These are phyloP conservation scores for Westerdykella ornata DNA, from an alignment of 2,329 filamentous ascomycete genomes.

Conservation along the genomic window DNA sequence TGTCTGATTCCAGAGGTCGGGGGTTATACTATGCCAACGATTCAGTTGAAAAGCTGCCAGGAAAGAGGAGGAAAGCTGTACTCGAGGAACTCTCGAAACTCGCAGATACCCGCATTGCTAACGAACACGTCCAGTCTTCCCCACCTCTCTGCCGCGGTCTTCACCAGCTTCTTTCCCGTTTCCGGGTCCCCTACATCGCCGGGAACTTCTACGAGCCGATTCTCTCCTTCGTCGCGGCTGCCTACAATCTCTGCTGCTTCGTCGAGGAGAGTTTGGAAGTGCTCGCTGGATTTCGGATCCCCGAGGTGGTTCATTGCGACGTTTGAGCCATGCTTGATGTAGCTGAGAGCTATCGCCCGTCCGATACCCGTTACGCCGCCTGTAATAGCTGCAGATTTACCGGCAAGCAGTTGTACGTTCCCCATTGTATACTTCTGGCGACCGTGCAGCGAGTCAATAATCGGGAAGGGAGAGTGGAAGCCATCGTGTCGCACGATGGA, in stretches of 20 bases:
- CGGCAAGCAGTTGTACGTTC: constrained; percentile 50
- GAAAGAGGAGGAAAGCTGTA: constrained; percentile 28
- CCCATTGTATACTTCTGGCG: constrained; percentile 2
- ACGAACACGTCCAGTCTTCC: constrained; percentile 62
- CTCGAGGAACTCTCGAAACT: constrained; percentile 80
- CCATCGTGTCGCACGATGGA: background rate
- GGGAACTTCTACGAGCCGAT: constrained; percentile 56
- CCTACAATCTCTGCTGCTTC: constrained; percentile 28
- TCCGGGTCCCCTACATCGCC: constrained; percentile 73
- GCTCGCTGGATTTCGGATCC: constrained; percentile 42
- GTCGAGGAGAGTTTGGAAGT: constrained; percentile 45
- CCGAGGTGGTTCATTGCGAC: constrained; percentile 77
- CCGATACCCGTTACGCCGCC: constrained; percentile 84
- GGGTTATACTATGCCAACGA: constrained; percentile 48
- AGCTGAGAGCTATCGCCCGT: constrained; percentile 74
- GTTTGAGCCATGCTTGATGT: constrained; percentile 67
- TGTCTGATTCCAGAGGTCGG: constrained; percentile 64
- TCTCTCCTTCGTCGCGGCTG: constrained; percentile 26
- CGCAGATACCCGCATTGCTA: constrained; percentile 81
- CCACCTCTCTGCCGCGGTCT: constrained; percentile 56
- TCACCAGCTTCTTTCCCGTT: constrained; percentile 63
- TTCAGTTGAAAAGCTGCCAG: background rate
- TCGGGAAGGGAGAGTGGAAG: background rate
- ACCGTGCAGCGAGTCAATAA: background rate
- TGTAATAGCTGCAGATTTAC: constrained; percentile 79